Base-by-base conservation (phyloP, 352 stramenopile species). In the Globisporangium nodosum region DNA sequence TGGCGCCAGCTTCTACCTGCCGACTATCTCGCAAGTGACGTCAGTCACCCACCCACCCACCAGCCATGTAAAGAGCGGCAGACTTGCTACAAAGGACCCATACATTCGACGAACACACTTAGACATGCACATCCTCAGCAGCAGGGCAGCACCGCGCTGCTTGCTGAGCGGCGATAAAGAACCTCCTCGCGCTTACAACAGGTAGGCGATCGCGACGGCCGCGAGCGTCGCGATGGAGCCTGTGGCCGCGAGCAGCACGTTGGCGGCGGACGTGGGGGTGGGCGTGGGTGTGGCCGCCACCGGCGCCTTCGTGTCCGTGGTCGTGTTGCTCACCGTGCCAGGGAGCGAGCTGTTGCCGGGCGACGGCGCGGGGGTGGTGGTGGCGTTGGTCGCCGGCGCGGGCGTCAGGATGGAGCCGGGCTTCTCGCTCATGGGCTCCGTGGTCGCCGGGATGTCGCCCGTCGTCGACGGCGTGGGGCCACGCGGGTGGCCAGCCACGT, bases 401-500 rank as follows among this genome's bases (percentile, higher is more conserved):
- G 43, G 18, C 40, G 42, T 13, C 7, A 52, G 13, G 21, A 46
- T 50, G 11, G 52, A 31, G 24, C 58, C 58, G 18, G 58, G 58
- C 39, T 64, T 64, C 15, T 55, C 31, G 52, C 58, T 58, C 12
- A 35, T 27, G 0, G 52, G 51, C 21, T 43, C 37, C 37, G 37
- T 43, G 37, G 52, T 49, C 9, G 60, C 59, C 15, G 67, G 31
- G 31, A 54, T 62, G 20, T 37, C 54, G 3, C 56, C 61, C 5
- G 54, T 51, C 39, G 64, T 4, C 21, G 46, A 48, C 49, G 63
- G 49, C 49, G 56, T 58, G n/a, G 69, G 63, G 1, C 24, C 42
- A 35, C 61, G 55, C 27, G 66, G 35, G 54, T 63, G 68, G 21
- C 56, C 59, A 11, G 66, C 55, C 24, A 64, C 64, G 39, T 50